Conservation (phyloP, 495 filamentous ascomycete genomes). For the Hypoxylon fragiforme region DNA sequence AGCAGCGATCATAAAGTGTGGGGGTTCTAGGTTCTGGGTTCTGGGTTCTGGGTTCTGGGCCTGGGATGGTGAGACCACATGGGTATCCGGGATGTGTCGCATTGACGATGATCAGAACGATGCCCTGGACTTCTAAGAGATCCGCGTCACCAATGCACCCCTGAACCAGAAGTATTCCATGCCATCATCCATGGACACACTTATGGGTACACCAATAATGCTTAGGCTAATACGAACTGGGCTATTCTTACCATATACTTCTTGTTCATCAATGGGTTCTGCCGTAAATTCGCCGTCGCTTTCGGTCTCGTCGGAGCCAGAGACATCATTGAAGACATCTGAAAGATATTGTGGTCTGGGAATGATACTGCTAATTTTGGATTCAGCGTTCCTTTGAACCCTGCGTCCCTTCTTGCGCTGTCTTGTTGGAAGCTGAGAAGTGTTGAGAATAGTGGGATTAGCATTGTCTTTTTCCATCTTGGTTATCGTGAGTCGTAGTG, state of each 20-base stretch:
- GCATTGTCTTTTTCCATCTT: conserved; percentile 67
- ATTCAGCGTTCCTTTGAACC: conserved; percentile 36
- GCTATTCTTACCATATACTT: conserved; percentile 79
- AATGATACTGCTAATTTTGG: conserved; percentile 43
- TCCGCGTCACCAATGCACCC: conserved; percentile 2
- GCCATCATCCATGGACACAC: too few relatives aligned
- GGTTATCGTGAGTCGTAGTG: not conserved
- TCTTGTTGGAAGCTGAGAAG: conserved; percentile 86
- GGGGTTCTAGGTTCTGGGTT: too few relatives aligned
- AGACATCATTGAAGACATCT: conserved; percentile 28
- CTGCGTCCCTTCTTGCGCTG: conserved; percentile 51
- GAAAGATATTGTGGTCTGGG: conserved; percentile 36
- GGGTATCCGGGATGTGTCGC: conserved; percentile 8
- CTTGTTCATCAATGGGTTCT: conserved; percentile 92
- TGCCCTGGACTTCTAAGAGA: conserved; percentile 4
- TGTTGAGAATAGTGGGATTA: conserved; percentile 91
- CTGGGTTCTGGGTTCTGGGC: too few relatives aligned
- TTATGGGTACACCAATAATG: too few relatives aligned
- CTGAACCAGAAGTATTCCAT: not conserved
- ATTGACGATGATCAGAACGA: conserved; percentile 4
- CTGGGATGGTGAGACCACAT: too few relatives aligned
- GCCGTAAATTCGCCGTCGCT: conserved; percentile 63
- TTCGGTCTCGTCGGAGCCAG: conserved; percentile 32
- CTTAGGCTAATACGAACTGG: not conserved
- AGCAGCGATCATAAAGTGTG: too few relatives aligned